Evolutionary conservation across 106 monocot genomes (phyloP).

Genomic region (Chionographis japonica): DNA sequence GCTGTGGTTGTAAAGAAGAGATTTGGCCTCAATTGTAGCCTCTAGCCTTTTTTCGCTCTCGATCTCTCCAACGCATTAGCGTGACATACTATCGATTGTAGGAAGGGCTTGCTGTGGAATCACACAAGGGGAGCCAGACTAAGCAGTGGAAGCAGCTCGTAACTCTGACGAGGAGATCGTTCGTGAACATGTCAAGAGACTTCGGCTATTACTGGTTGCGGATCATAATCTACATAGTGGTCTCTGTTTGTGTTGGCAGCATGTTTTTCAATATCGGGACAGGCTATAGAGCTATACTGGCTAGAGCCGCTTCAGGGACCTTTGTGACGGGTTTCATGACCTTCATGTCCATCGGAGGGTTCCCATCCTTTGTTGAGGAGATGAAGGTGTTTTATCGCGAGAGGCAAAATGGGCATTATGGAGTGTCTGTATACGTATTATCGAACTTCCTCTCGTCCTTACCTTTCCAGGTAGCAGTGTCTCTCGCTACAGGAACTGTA

Average conservation of each 20-base stretch:
- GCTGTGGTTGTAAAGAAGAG: too few relatives aligned
- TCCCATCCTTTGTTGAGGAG: conserved; percentile 89
- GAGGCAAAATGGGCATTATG: conserved; percentile 78
- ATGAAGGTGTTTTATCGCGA: conserved; percentile 79
- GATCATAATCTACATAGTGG: conserved; percentile 23
- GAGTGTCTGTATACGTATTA: conserved; percentile 64
- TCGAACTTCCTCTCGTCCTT: conserved; percentile 81
- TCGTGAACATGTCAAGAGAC: conserved; percentile 46
- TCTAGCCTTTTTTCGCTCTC: too few relatives aligned
- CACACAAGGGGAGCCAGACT: conserved; percentile 47
- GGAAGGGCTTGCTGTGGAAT: conserved; percentile 43
- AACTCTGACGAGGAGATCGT: conserved; percentile 45
- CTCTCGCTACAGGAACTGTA: conserved; percentile 39
- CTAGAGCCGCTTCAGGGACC: conserved; percentile 63
- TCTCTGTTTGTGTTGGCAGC: conserved; percentile 31
- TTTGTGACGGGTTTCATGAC: conserved; percentile 93
- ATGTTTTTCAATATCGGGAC: conserved; percentile 34
- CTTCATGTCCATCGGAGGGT: conserved; percentile 96
- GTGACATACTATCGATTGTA: conserved; percentile 4
- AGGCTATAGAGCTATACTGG: conserved; percentile 25
- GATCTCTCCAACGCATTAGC: too few relatives aligned
- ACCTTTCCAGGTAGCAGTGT: conserved; percentile 62
- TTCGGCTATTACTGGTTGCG: conserved; percentile 48
- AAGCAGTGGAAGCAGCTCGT: conserved; percentile 69
- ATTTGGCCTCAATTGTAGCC: too few relatives aligned